Base-by-base conservation (phyloP, 257 asterid species). In the Ligustrum vulgare region DNA sequence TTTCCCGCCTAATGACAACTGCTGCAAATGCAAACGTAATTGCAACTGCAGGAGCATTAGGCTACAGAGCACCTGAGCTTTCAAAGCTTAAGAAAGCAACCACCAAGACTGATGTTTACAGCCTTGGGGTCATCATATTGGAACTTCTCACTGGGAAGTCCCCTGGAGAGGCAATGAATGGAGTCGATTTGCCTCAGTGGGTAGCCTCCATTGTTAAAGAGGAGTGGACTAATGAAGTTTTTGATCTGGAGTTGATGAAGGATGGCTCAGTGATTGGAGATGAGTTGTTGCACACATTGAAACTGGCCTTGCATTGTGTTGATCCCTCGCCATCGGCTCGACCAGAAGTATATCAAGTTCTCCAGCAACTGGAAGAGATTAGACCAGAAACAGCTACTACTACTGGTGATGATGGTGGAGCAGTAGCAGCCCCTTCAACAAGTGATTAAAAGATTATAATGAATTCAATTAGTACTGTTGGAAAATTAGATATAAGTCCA, bases 151-250 rank as follows among this genome's bases (percentile, higher is more conserved):
- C 98, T 0, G 99, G 99, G 72, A 95, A 89, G 79, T 91, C 99
- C 0, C 97, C 98, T 0, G 98, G 97, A 3, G 97, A 89, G 86
- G 94, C 92, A 18, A 82, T 87, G 92, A 72, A 89, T 80, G 98
- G 96, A 0, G 86, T 80, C 64, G 98, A 91, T 70, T 80, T 92
- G 87, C 97, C 98, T 2, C 96, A 91, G 28, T 91, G 99, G 98
- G 99, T 94, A 64, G 97, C 99, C 12, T 94, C 99, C 5, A 87
- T 87, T 6, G 99, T 94, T 78, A 94, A 92, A 73, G 96, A 94
- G 77, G 99, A 94, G 82, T 94, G 99, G 99, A 94, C 99, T 1
- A 94, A 94, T 33, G 99, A 93, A 66, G 98, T 94, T 13, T 94
- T 94, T 25, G 98, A 94, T 72, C 67, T 94, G 86, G 99, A 92